A percentile compares a stretch with the other conserved stretches of the same genome.
These are phyloP conservation scores for Tulasnella sp. DNA, from an alignment of 768 basidiomycete species.

Conservation along the genomic window DNA sequence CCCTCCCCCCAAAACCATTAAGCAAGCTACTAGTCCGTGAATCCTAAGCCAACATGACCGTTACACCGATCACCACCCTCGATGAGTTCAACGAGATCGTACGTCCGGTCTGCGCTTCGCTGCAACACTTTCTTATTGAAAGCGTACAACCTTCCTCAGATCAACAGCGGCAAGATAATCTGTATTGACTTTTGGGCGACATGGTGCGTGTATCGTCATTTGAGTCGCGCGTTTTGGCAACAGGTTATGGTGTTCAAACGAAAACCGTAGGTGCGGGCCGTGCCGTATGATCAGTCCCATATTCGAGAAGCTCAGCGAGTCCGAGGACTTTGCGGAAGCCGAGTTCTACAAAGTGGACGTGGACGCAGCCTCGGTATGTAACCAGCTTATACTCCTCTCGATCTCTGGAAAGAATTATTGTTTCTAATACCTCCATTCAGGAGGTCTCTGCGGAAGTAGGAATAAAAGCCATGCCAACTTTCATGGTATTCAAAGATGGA, in stretches of 20 bases:
- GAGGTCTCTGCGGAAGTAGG: background rate
- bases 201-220: background rate
- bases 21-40: no score
- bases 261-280: conserved; percentile 14
- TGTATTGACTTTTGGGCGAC: background rate
- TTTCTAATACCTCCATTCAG: background rate
- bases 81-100: background rate
- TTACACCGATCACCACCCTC: no score
- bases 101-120: background rate
- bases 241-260: no score
- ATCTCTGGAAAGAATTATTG: background rate
- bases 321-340: background rate
- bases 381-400: background rate
- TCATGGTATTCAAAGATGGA: background rate
- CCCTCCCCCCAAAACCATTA: no score
- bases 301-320: background rate
- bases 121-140: background rate
- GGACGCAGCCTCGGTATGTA: background rate
- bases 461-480: background rate
- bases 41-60: no score
- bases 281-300: conserved; percentile 19
- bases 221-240: background rate
- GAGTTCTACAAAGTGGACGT: background rate
- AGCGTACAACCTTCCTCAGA: background rate
- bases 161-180: background rate